Conservation (phyloP, 495 filamentous ascomycete genomes). For the Evernia prunastri region DNA sequence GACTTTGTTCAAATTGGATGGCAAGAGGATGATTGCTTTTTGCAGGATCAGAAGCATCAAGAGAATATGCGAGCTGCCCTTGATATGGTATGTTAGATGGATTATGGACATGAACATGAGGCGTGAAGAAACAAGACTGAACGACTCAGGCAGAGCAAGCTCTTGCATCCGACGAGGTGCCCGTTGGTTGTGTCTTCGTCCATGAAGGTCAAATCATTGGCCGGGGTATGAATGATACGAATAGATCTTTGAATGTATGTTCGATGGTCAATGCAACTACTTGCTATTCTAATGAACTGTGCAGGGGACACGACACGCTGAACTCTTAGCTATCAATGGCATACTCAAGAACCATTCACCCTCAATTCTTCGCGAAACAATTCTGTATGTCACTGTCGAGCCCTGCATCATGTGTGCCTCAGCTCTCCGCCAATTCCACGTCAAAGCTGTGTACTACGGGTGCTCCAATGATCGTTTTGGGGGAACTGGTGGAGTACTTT, state of each 20-base stretch:
- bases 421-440: conserved; percentile 73
- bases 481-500: conserved; percentile 85
- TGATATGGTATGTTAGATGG: conserved; percentile 11
- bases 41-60: neutral
- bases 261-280: neutral
- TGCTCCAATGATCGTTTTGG: conserved; percentile 94
- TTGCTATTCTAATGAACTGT: conserved; percentile 4
- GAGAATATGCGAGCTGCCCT: conserved; percentile 21
- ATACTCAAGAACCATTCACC: conserved; percentile 52
- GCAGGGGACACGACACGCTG: conserved; percentile 87
- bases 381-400: conserved; percentile 94
- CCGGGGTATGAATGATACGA: conserved; percentile 91
- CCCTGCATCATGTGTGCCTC: conserved; percentile 98
- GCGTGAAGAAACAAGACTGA: neutral
- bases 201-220: conserved; percentile 67
- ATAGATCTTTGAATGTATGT: conserved; percentile 64
- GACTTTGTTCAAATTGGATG: neutral
- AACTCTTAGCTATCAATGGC: conserved; percentile 74
- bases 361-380: conserved; percentile 59
- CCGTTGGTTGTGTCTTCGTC: conserved; percentile 92
- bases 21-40: neutral
- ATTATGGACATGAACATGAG: neutral
- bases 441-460: conserved; percentile 86
- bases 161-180: conserved; percentile 78
- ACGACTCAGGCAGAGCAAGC: conserved; percentile 63